A percentile compares a stretch with the other conserved stretches of the same genome.
Conservation (phyloP, 257 asterid genomes). For the Solanum neorickii region DNA sequence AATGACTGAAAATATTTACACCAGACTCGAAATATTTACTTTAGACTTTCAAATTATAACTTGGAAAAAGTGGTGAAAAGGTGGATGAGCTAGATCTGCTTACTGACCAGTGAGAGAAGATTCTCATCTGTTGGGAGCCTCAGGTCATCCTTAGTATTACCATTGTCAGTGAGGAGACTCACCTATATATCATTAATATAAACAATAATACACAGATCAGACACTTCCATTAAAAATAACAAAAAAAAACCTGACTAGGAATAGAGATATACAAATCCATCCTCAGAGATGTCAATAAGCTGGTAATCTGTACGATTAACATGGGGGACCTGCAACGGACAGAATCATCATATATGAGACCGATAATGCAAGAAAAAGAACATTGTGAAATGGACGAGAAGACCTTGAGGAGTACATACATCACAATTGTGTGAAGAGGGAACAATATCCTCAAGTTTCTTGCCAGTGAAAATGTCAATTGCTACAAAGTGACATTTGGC, state of each 20-base stretch:
- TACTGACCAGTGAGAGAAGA: constrained; percentile 58
- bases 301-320: constrained; percentile 84
- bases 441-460: constrained; percentile 92
- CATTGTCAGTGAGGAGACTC: constrained; percentile 75
- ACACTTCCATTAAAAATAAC: neutral
- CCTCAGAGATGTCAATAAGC: constrained; percentile 89
- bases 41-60: neutral
- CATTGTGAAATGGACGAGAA: neutral
- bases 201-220: neutral
- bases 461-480: constrained; percentile 73
- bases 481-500: constrained; percentile 90
- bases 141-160: constrained; percentile 85
- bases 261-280: constrained; percentile 57
- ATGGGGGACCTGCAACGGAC: constrained; percentile 61
- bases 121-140: constrained; percentile 72
- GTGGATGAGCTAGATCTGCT: neutral
- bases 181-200: constrained; percentile 22
- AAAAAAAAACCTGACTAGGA: neutral
- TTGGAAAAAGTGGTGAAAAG: neutral
- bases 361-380: neutral
- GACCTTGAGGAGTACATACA: constrained; percentile 14
- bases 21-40: neutral
- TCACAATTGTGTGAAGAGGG: constrained; percentile 94
- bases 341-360: neutral
- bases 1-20: neutral